These are phyloP conservation scores for Panaeolus papilionaceus DNA, from an alignment of 768 basidiomycete species.

Conservation along the genomic window DNA sequence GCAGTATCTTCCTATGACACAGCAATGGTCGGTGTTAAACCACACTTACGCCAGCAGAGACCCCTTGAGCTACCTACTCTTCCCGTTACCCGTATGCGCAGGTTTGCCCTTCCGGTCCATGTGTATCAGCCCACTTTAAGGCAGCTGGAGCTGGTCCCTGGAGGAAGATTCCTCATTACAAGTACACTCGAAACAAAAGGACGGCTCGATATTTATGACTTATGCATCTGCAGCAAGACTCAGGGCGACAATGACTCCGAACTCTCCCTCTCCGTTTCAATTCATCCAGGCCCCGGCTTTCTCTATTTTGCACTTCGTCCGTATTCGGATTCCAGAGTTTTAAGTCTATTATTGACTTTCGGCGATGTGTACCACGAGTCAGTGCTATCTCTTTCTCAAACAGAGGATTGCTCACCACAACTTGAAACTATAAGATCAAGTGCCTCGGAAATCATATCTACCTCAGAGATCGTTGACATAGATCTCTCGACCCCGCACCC, in stretches of 20 bases:
- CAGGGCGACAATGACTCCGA: neutral
- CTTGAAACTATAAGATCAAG: neutral
- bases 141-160: neutral
- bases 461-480: neutral
- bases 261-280: neutral
- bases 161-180: neutral
- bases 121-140: neutral
- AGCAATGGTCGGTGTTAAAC: no score
- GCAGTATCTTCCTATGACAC: no score
- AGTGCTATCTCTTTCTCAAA: no score
- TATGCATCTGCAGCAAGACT: neutral
- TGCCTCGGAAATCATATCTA: neutral
- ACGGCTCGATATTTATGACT: neutral
- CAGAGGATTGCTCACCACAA: no score
- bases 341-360: no score
- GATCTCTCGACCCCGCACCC: neutral
- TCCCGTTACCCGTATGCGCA: neutral
- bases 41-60: no score
- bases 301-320: neutral
- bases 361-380: no score
- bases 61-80: no score
- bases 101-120: neutral
- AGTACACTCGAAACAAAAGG: neutral
- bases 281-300: neutral
- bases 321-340: no score